These are phyloP conservation scores for Triangularia setosa DNA, from an alignment of 2,329 filamentous ascomycete genomes.

Conservation along the genomic window DNA sequence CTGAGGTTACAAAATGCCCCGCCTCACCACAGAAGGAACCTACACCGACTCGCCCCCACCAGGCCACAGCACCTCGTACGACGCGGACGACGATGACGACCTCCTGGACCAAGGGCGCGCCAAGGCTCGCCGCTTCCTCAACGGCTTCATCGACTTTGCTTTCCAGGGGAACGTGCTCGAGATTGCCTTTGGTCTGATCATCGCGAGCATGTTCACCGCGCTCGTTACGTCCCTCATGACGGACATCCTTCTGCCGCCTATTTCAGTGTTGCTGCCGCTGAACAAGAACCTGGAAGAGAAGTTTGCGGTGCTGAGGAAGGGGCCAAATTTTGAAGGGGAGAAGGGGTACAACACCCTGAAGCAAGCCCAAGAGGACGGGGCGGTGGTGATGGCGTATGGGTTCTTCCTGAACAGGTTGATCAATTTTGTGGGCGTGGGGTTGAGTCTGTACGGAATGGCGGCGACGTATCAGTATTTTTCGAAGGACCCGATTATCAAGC, in stretches of 20 bases:
- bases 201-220: slow-evolving; percentile 67
- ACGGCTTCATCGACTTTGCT: slow-evolving; percentile 68
- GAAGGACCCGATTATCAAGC: slow-evolving; percentile 67
- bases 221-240: slow-evolving; percentile 69
- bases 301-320: slow-evolving; percentile 61
- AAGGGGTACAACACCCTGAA: slow-evolving; percentile 66
- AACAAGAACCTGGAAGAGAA: slow-evolving; percentile 71
- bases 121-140: slow-evolving; percentile 44
- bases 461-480: slow-evolving; percentile 58
- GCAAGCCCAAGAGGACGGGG: slow-evolving; percentile 66
- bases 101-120: not conserved
- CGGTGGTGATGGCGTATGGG: slow-evolving; percentile 68
- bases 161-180: slow-evolving; percentile 72
- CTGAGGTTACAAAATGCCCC: not conserved
- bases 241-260: slow-evolving; percentile 64
- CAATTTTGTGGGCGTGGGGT: slow-evolving; percentile 62
- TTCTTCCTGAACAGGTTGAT: slow-evolving; percentile 61
- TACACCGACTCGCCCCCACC: not conserved
- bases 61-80: not conserved
- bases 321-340: slow-evolving; percentile 43
- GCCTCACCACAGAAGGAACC: not conserved
- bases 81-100: slow-evolving; percentile 5
- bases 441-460: slow-evolving; percentile 62
- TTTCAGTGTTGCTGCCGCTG: slow-evolving; percentile 65
- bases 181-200: slow-evolving; percentile 70